These are phyloP conservation scores for Monilinia vaccinii-corymbosi DNA, from an alignment of 2,329 filamentous ascomycete species.

Conservation along the genomic window DNA sequence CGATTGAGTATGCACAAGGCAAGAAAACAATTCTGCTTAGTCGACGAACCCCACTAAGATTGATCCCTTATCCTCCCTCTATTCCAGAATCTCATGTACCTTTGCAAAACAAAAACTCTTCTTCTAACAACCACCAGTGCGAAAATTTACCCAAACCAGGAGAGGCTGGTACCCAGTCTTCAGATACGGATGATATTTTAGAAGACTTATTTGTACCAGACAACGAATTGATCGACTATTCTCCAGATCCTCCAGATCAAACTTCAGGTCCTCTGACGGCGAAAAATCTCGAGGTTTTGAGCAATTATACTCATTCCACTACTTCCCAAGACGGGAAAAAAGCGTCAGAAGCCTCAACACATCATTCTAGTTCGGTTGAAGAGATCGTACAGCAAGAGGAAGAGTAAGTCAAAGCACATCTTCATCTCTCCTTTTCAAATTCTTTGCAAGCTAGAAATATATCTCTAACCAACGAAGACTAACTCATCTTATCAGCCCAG, in stretches of 20 bases:
- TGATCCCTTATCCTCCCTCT: not conserved
- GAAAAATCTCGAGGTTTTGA: not conserved
- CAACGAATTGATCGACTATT: not conserved
- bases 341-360: not conserved
- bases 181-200: not conserved
- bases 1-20: not conserved
- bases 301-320: not conserved
- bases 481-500: not conserved
- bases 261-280: not conserved
- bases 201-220: not conserved
- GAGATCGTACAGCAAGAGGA: not conserved
- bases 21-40: not conserved
- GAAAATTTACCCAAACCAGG: not conserved
- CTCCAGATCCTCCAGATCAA: not conserved
- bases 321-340: not conserved
- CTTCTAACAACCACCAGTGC: not conserved
- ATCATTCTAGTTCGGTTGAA: not conserved
- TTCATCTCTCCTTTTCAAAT: not conserved
- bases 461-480: not conserved
- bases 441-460: not conserved
- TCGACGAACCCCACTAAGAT: not conserved
- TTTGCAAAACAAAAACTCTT: not conserved
- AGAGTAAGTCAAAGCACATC: not conserved
- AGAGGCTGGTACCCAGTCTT: not conserved
- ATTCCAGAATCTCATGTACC: not conserved